These are phyloP conservation scores for Marasmius oreades DNA, from an alignment of 1,284 basidiomycete species.

Conservation along the genomic window DNA sequence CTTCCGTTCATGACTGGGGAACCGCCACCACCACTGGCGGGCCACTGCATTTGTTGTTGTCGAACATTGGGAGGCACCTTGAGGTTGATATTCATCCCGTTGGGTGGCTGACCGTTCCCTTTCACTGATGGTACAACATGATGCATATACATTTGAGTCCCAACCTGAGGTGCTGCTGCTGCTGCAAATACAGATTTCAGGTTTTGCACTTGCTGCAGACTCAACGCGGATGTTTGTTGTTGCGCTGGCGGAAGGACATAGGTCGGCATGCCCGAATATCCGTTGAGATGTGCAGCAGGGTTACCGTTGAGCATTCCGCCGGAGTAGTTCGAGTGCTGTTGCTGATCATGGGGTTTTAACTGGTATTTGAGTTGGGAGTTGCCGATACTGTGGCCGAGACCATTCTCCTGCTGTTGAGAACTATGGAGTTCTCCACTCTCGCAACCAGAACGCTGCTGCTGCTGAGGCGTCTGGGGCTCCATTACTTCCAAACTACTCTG, in stretches of 20 bases:
- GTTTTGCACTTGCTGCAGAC: conserved; percentile 51
- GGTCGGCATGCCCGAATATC: background rate
- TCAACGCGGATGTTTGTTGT: conserved; percentile 32
- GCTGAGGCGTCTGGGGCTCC: background rate
- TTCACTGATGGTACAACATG: conserved; percentile 22
- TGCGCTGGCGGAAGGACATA: conserved; percentile 17
- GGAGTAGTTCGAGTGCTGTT: conserved; percentile 10
- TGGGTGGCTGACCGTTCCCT: conserved; percentile 24
- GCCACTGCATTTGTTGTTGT: conserved; percentile 43
- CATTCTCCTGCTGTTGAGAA: background rate
- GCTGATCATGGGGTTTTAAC: conserved; percentile 43
- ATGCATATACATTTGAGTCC: conserved; percentile 29
- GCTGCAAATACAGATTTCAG: conserved; percentile 48
- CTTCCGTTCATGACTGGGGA: conserved; percentile 1
- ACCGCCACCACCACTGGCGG: conserved; percentile 5
- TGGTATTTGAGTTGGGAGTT: conserved; percentile 25
- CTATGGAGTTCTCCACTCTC: background rate
- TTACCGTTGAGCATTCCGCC: conserved; percentile 34
- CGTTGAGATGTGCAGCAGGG: conserved; percentile 32
- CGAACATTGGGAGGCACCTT: conserved; percentile 32
- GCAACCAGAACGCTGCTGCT: background rate
- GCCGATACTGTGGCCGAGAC: background rate
- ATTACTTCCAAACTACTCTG: background rate
- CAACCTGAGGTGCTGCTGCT: conserved; percentile 33
- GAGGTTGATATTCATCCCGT: conserved; percentile 31